Percentiles rank a stretch among this genome's conserved stretches.
These are phyloP conservation scores for Fusarium sp. DNA, from an alignment of 2,329 filamentous ascomycete species.

Conservation along the genomic window DNA sequence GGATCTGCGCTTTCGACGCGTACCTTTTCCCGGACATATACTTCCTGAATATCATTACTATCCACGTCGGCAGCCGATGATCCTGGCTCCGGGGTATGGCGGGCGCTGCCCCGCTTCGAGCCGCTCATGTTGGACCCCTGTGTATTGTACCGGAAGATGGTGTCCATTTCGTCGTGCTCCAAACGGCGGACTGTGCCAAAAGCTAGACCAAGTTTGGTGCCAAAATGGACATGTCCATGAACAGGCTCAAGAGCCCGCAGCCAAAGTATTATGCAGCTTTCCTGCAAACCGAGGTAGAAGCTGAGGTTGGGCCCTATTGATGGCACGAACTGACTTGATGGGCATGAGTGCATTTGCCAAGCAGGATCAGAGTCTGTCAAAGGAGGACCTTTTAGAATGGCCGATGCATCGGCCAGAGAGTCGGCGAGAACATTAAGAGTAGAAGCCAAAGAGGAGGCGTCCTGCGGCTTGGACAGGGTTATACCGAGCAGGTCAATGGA, in stretches of 20 bases:
- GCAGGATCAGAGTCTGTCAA: constrained; percentile 55
- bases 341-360: constrained; percentile 62
- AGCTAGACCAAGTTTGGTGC: constrained; percentile 77
- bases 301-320: constrained; percentile 73
- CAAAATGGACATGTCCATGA: constrained; percentile 70
- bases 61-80: constrained; percentile 38
- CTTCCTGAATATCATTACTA: constrained; percentile 63
- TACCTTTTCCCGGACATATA: constrained; percentile 90
- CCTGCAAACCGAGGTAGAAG: constrained; percentile 77
- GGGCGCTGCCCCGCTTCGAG: constrained; percentile 44
- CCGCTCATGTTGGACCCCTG: constrained; percentile 49
- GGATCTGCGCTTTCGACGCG: constrained; percentile 91
- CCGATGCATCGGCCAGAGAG: constrained; percentile 64
- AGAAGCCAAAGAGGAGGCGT: constrained; percentile 67
- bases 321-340: constrained; percentile 59
- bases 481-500: constrained; percentile 86
- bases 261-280: constrained; percentile 77
- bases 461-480: constrained; percentile 73
- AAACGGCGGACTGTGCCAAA: constrained; percentile 74
- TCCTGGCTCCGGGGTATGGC: constrained; percentile 45
- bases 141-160: constrained; percentile 75
- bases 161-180: constrained; percentile 84
- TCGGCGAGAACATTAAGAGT: constrained; percentile 69
- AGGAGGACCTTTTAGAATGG: constrained; percentile 68
- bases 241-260: constrained; percentile 78